phyloP scores from a whole-genome alignment of 306 rosid species.

The Vigna mungo region DNA sequence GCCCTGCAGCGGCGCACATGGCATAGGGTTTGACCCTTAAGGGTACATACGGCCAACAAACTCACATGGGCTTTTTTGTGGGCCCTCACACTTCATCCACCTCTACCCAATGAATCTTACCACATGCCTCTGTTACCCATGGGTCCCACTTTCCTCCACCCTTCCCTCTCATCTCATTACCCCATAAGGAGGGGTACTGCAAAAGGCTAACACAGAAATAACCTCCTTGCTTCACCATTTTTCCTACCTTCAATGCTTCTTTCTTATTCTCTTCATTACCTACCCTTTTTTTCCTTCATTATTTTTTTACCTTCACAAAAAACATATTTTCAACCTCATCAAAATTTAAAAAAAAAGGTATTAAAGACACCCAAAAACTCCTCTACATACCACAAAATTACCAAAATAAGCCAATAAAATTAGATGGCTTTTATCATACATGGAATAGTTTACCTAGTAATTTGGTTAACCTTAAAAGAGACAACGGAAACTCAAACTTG shows the following conservation, averaged over 20 bases:
- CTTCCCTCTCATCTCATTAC: conserved; percentile 6
- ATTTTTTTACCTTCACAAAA: not conserved
- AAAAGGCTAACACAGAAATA: not conserved
- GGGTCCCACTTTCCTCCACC: conserved; percentile 56
- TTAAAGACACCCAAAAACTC: not conserved
- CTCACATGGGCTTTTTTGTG: conserved; percentile 69
- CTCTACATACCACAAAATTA: not conserved
- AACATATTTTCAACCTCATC: not conserved
- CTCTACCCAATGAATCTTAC: conserved; percentile 58
- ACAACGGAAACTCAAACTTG: not conserved
- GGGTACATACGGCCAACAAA: conserved; percentile 67
- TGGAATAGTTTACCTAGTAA: too few species aligned
- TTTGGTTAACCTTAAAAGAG: not conserved
- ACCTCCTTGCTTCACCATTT: conserved; percentile 28
- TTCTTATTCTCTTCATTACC: not conserved
- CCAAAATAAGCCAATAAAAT: not conserved
- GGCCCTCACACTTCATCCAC: conserved; percentile 49
- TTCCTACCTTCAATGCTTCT: conserved; percentile 20
- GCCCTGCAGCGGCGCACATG: conserved; percentile 94
- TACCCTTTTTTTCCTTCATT: not conserved
- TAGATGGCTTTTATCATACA: too few species aligned
- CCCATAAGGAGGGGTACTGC: not conserved
- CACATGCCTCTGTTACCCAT: conserved; percentile 58
- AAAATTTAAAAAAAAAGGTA: not conserved
- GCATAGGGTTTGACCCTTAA: conserved; percentile 74